These are phyloP conservation scores for Arthrobotrys musiformis DNA, from an alignment of 2,329 filamentous ascomycete genomes.

Conservation along the genomic window DNA sequence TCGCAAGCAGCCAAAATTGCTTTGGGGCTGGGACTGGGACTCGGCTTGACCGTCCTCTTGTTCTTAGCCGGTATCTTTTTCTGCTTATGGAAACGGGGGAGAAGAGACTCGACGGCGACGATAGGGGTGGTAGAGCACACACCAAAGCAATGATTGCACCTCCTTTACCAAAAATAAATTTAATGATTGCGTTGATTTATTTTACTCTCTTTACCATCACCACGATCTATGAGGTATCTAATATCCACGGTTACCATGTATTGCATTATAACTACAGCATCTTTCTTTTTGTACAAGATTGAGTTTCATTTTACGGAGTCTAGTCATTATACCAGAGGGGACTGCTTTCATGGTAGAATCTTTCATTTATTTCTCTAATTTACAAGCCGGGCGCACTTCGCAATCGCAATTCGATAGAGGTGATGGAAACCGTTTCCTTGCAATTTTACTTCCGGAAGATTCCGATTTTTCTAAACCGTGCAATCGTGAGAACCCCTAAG, in stretches of 20 bases:
- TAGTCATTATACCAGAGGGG: conserved; percentile 48
- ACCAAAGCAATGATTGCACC: conserved; percentile 17
- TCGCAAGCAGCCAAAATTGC: conserved; percentile 42
- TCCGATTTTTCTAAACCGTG: neutral
- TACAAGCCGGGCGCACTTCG: conserved; percentile 17
- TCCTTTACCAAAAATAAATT: conserved; percentile 7
- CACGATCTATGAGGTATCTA: conserved; percentile 38
- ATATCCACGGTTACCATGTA: conserved; percentile 44
- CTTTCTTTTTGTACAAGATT: conserved; percentile 43
- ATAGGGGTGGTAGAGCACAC: conserved; percentile 1
- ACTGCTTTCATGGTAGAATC: conserved; percentile 33
- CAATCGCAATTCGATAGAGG: conserved; percentile 9
- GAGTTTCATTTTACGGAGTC: conserved; percentile 44
- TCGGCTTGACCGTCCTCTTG: conserved; percentile 38
- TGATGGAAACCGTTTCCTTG: neutral
- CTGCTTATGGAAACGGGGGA: conserved; percentile 34
- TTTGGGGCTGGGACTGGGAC: conserved; percentile 38
- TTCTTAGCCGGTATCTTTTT: conserved; percentile 46
- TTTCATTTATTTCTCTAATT: conserved; percentile 29
- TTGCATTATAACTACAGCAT: conserved; percentile 29
- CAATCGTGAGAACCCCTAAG: neutral
- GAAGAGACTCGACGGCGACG: neutral
- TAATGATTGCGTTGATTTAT: conserved; percentile 32
- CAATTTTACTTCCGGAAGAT: neutral
- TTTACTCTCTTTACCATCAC: conserved; percentile 2